These are phyloP conservation scores for Rhynchospora breviuscula DNA, from an alignment of 176 grass and related monocot species.

Conservation along the genomic window DNA sequence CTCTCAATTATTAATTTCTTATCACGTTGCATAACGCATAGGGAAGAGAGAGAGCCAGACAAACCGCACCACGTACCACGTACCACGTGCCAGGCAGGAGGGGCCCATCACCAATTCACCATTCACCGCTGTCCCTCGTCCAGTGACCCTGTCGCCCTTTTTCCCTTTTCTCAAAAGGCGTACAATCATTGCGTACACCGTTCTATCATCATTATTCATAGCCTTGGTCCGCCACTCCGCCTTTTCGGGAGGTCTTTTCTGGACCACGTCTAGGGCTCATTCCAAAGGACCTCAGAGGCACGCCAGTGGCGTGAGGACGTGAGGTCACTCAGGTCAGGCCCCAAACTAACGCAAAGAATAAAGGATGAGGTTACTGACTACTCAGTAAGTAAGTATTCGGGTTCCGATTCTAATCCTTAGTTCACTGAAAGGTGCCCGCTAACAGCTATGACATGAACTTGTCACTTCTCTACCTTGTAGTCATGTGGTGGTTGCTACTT, in stretches of 20 bases:
- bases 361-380: not conserved
- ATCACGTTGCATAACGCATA: too few species aligned
- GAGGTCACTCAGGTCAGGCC: not conserved
- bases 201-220: not conserved
- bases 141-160: not conserved
- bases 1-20: too few species aligned
- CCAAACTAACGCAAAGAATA: slow-evolving; percentile 3
- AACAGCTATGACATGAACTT: not conserved
- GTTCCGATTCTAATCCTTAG: not conserved
- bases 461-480: not conserved
- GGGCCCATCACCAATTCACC: slow-evolving; percentile 14
- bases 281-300: not conserved
- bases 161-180: not conserved
- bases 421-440: slow-evolving; percentile 2
- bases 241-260: not conserved
- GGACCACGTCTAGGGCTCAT: not conserved
- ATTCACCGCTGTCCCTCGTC: too few species aligned
- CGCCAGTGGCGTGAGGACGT: not conserved
- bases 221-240: not conserved
- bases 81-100: not conserved
- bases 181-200: slow-evolving; percentile 20
- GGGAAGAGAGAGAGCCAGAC: too few species aligned
- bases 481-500: not conserved
- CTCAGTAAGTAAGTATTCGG: not conserved
- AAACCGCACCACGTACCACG: not conserved